Evolutionary conservation across 2,329 filamentous ascomycete species (phyloP).

Genomic region (Xylariaceae sp.): DNA sequence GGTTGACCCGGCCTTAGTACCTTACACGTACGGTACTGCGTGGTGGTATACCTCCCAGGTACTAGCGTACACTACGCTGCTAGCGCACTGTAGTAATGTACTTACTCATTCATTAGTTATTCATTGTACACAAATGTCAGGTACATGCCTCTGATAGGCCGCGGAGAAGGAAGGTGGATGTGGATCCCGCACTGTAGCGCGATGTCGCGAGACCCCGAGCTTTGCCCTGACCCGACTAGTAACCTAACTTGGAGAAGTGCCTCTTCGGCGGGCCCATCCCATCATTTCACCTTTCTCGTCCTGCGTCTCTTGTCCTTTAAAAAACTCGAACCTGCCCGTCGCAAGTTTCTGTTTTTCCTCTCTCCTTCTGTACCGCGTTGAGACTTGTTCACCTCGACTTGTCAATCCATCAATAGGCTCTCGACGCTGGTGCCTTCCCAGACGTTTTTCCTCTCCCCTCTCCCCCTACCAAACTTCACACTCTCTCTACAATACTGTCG

Average conservation of each 20-base stretch:
- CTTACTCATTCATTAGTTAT: neutral
- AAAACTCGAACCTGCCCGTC: conserved; percentile 28
- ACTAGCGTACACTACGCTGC: neutral
- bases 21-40: no score
- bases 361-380: conserved; percentile 24
- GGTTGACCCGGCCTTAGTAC: no score
- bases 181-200: conserved; percentile 19
- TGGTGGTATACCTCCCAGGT: neutral
- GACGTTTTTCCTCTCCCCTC: conserved; percentile 2
- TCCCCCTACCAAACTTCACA: neutral
- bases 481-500: conserved; percentile 1
- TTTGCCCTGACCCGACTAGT: conserved; percentile 12
- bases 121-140: neutral
- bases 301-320: conserved; percentile 21
- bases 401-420: conserved; percentile 21
- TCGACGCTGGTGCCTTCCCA: conserved; percentile 26
- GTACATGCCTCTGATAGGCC: conserved; percentile 7
- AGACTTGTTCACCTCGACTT: conserved; percentile 21
- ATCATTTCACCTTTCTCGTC: conserved; percentile 17
- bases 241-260: conserved; percentile 23
- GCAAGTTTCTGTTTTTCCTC: conserved; percentile 26
- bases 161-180: conserved; percentile 8
- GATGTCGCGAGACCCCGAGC: conserved; percentile 22
- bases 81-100: neutral
- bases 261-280: conserved; percentile 22